Base-by-base conservation (phyloP, 2,329 filamentous ascomycete species). In the Fusarium poae region DNA sequence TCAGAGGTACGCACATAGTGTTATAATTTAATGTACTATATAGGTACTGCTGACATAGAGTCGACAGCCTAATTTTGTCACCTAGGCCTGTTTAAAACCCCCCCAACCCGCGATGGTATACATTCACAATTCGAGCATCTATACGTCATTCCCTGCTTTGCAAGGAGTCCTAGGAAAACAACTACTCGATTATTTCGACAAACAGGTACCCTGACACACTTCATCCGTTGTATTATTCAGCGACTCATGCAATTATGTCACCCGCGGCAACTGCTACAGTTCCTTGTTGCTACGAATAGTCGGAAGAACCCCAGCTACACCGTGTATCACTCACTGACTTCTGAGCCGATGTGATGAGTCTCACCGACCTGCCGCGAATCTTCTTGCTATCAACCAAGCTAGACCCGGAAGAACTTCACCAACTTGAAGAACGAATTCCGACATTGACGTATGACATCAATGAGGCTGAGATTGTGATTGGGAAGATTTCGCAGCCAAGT, bases 351-450 rank as follows among this genome's bases (percentile, higher is more conserved):
- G 45, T 42, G 32, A 79, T 78, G 74, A 54, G 58, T 21, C 66
- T 77, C 7, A 49, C 52, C 9, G 40, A 70, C 13, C 65, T 87
- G 35, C 92, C 92, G 13, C 83, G 87, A 6, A 89, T 96, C 25
- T 96, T 89, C 71, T 83, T 98, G 16, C 84, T 97, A 1, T 81
- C 89, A 1, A 88, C 90, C 6, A 91, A 93, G 75, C 83, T 97
- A 29, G 80, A 84, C 3, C 79, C 86, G 1, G 85, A 89, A 9
- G 86, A 91, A 66, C 81, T 92, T 12, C 86, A 89, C 50, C 78
- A 84, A 32, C 77, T 93, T 16, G 90, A 94, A 75, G 85, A 89
- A 27, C 84, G 84, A 23, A 86, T 97, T 12, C 82, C 85, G 6
- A 85, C 84, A 1, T 76, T 96, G 54, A 94, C 92, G 0, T 90